Conservation (phyloP, 345 rosid species). For the Citrus medica region DNA sequence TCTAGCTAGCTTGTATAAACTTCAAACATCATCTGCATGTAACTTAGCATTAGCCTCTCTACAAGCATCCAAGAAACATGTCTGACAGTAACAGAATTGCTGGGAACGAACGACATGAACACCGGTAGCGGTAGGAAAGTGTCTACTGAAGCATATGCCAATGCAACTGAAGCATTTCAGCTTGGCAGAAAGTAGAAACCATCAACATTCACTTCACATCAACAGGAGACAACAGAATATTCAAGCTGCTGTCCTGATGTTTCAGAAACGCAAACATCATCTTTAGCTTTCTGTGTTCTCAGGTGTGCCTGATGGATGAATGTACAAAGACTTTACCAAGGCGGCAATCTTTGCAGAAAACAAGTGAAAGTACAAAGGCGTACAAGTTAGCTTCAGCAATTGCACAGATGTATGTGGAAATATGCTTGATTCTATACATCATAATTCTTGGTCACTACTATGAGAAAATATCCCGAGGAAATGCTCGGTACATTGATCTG, state of each 20-base stretch:
- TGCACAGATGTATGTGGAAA: background rate
- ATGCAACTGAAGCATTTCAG: no score
- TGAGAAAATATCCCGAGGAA: background rate
- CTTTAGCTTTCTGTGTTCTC: background rate
- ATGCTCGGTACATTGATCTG: background rate
- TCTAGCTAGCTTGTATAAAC: background rate
- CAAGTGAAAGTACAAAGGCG: background rate
- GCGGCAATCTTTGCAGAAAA: background rate
- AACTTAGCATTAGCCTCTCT: background rate
- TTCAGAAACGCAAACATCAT: background rate
- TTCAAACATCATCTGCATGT: background rate
- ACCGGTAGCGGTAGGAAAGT: background rate
- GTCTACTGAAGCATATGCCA: background rate
- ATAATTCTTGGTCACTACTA: background rate
- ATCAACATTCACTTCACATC: background rate
- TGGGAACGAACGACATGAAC: background rate
- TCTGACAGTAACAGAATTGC: background rate
- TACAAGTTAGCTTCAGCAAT: background rate
- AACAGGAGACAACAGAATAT: background rate
- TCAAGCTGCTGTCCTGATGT: background rate
- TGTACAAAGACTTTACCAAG: background rate
- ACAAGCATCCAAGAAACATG: background rate
- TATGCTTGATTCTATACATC: background rate
- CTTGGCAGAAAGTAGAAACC: no score
- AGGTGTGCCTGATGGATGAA: background rate